Evolutionary conservation across 116 monocot species (phyloP).

Genomic region (Posidonia oceanica): DNA sequence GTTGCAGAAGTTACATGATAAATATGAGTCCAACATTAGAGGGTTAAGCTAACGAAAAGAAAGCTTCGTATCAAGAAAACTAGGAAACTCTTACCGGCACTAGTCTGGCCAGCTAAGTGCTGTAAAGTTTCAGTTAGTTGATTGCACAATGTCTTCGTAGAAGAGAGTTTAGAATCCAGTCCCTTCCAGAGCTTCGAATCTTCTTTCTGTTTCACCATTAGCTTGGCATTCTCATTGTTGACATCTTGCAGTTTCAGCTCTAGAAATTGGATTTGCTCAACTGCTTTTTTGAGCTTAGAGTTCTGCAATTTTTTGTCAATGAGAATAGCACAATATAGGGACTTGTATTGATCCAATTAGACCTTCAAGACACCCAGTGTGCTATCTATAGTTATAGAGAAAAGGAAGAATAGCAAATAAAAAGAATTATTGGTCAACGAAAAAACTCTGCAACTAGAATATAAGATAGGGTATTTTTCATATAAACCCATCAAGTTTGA

Average conservation of each 20-base stretch:
- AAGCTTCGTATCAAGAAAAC: not conserved
- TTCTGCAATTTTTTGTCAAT: constrained; percentile 28
- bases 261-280: constrained; percentile 72
- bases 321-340: too few relatives aligned
- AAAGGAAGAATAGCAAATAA: too few relatives aligned
- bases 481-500: too few relatives aligned
- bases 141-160: constrained; percentile 73
- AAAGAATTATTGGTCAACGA: too few relatives aligned
- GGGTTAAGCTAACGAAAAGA: not conserved
- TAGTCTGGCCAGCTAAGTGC: constrained; percentile 52
- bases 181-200: constrained; percentile 84
- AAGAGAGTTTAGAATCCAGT: constrained; percentile 76
- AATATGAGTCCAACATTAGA: not conserved
- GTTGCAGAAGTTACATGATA: not conserved
- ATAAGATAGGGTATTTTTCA: too few relatives aligned
- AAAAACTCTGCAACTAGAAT: too few relatives aligned
- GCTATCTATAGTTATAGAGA: too few relatives aligned
- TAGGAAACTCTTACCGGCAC: constrained; percentile 29
- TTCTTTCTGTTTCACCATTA: constrained; percentile 77
- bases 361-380: too few relatives aligned
- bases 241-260: constrained; percentile 71
- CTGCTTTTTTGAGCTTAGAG: constrained; percentile 64
- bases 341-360: not conserved
- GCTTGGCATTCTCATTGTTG: constrained; percentile 82
- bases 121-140: constrained; percentile 79